Conservation (phyloP, 805 yeast species). For the Yarrowia yakushimensis region DNA sequence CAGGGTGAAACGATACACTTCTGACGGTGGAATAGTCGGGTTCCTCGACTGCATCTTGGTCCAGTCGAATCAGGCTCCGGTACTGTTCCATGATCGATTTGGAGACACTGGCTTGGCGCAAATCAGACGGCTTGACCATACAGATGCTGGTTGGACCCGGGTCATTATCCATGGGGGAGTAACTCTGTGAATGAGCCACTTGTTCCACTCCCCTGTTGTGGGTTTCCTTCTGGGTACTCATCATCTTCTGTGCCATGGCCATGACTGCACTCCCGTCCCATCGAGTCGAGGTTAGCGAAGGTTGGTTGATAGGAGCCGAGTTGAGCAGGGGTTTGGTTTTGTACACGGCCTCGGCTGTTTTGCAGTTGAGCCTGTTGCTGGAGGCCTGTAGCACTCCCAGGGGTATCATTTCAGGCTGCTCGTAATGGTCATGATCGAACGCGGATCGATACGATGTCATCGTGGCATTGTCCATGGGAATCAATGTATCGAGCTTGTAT, state of each 20-base stretch:
- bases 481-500: not conserved
- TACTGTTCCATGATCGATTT: slow-evolving; percentile 13
- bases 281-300: not conserved
- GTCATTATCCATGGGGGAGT: not conserved
- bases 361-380: not conserved
- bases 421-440: not conserved
- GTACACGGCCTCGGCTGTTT: not conserved
- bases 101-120: not conserved
- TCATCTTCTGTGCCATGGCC: slow-evolving; percentile 1
- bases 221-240: not conserved
- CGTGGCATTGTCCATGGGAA: slow-evolving; percentile 15
- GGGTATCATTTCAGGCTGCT: not conserved
- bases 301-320: slow-evolving; percentile 8
- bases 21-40: not conserved
- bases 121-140: slow-evolving; percentile 1
- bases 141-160: slow-evolving; percentile 6
- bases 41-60: not conserved
- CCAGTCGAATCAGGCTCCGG: not conserved
- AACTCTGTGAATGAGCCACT: not conserved
- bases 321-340: not conserved
- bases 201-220: not conserved
- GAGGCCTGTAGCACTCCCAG: not conserved
- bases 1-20: not conserved
- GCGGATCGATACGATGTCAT: slow-evolving; percentile 25
- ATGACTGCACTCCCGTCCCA: slow-evolving; percentile 9